Evolutionary conservation across 2,329 filamentous ascomycete species (phyloP), one percentile per base, ranked within the genome.

Genomic region (Aspergillus spinulosporus): DNA sequence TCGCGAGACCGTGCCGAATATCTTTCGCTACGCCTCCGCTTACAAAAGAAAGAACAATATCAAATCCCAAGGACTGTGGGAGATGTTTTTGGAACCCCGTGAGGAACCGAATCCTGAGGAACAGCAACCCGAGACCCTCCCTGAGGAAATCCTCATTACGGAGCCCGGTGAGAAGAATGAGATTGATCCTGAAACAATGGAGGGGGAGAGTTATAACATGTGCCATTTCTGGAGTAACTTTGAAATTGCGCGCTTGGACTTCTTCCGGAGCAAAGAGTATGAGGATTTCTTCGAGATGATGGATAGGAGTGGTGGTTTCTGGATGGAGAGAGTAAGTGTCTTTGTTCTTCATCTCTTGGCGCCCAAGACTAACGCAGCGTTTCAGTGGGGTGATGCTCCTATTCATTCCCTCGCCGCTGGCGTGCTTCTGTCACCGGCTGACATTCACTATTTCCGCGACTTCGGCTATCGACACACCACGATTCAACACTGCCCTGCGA

Each of bases 181-280:
- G 40, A 89, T 97, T 55, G 91, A 97, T 68, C 87, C 88, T 0
- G 92, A 97, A 69, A 84, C 87, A 42, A 99, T 99, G 94, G 93
- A 97, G 72, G 91, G 92, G 61, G 94, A 99, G 74, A 90, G 87
- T 67, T 99, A 99, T 82, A 99, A 99, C 78, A 99, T 99, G 94
- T 99, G 94, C 74, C 94, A 99, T 80, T 99, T 97, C 80, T 99
- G 94, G 94, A 96, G 92, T 74, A 99, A 99, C 74, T 99, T 99
- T 65, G 94, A 99, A 76, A 99, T 99, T 77, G 94, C 94, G 11
- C 86, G 87, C 58, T 83, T 99, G 59, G 88, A 90, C 77, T 99
- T 92, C 86, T 97, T 97, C 84, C 86, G 94, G 65, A 97, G 92
- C 80, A 93, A 96, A 77, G 89, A 92, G 70, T 99, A 99, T 73